Percentiles rank a stretch among this genome's conserved stretches.
These are phyloP conservation scores for Candida namnaoensis DNA, from an alignment of 805 yeast species.

Conservation along the genomic window DNA sequence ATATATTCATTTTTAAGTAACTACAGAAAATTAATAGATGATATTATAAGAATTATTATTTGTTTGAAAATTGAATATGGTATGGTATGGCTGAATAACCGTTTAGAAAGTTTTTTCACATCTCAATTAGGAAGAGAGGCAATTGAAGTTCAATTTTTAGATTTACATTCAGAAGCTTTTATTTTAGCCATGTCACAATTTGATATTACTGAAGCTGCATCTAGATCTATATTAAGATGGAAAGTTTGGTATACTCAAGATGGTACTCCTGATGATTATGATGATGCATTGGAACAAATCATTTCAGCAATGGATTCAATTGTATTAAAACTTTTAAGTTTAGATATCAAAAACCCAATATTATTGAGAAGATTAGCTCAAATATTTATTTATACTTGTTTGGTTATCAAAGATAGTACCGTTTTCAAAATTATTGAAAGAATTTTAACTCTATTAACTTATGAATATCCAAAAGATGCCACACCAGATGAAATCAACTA, in stretches of 20 bases:
- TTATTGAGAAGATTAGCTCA: conserved; percentile 81
- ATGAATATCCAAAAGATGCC: conserved; percentile 60
- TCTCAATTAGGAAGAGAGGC: conserved; percentile 62
- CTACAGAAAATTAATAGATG: conserved; percentile 80
- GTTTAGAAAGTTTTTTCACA: conserved; percentile 66
- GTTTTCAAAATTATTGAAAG: conserved; percentile 83
- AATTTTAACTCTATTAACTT: conserved; percentile 75
- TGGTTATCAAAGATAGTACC: conserved; percentile 63
- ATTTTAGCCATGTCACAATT: conserved; percentile 76
- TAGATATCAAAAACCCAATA: conserved; percentile 74
- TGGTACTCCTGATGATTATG: conserved; percentile 29
- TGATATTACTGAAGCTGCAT: conserved; percentile 78
- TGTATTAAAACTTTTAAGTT: conserved; percentile 65
- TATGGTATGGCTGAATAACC: conserved; percentile 68
- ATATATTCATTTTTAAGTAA: conserved; percentile 66
- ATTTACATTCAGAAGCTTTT: conserved; percentile 57
- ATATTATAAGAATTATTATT: conserved; percentile 78
- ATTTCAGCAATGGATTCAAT: conserved; percentile 54
- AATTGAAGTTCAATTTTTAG: conserved; percentile 43
- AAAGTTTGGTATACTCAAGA: conserved; percentile 75
- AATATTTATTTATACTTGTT: conserved; percentile 87
- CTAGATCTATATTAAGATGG: conserved; percentile 94
- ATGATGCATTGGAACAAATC: conserved; percentile 42
- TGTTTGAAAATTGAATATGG: conserved; percentile 83
- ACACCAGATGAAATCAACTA: conserved; percentile 72